Percentiles rank a stretch among this genome's conserved stretches.
These are phyloP conservation scores for Diutina pseudorugosa DNA, from an alignment of 1,139 yeast species.

Conservation along the genomic window DNA sequence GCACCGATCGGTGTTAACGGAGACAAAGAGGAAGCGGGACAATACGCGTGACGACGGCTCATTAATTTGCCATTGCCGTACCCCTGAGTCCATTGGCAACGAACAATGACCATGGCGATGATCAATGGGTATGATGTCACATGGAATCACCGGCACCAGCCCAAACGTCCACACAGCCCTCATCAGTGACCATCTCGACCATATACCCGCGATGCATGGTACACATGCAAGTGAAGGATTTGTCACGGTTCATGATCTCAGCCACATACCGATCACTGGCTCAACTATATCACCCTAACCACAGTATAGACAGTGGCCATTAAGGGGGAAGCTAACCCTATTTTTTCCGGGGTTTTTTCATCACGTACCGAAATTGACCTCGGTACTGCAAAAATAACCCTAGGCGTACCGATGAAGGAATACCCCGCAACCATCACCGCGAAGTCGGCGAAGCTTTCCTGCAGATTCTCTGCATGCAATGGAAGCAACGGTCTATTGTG, in stretches of 20 bases:
- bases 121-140: neutral
- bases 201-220: neutral
- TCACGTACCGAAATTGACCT: neutral
- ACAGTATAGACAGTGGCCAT: no score
- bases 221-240: constrained; percentile 3
- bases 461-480: neutral
- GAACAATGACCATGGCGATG: neutral
- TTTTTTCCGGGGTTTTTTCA: neutral
- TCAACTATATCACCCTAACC: no score
- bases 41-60: neutral
- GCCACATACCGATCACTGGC: neutral
- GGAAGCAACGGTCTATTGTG: constrained; percentile 3
- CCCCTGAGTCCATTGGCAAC: neutral
- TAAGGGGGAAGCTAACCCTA: no score
- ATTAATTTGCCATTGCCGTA: neutral
- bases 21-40: no score
- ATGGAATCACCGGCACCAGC: neutral
- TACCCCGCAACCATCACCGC: neutral
- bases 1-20: no score
- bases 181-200: neutral
- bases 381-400: no score
- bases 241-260: neutral
- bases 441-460: neutral
- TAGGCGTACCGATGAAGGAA: no score
- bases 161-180: neutral